Evolutionary conservation across 1,284 basidiomycete genomes (phyloP), one percentile per base, ranked within the genome.

Genomic region (Leucocoprinus gongylophorus): DNA sequence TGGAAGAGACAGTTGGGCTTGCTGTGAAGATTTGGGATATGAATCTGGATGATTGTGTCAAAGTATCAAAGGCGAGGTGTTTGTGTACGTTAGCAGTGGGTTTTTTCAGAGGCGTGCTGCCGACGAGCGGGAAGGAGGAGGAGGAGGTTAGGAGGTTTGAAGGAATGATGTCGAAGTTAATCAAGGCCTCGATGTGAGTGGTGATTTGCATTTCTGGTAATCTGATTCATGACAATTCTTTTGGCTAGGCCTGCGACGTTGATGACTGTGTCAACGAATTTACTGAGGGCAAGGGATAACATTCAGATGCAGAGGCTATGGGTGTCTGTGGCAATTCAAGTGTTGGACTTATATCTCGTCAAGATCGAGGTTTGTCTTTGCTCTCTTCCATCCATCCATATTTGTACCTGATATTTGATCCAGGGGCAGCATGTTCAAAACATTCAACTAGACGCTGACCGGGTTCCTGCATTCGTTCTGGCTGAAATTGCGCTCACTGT

Each of bases 401-500:
- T 57, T 61, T 48, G 21, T 12, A 21, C 26, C 28, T 21, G 7
- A 10, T 13, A 13, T 20, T n/a, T 32, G n/a, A 53, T 45, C 6
- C 18, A 79, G 75, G 60, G 67, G 44, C 64, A 69, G n/a, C 71
- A 74, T 53, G 67, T 79, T 30, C 72, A 67, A 53, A 66, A 67
- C 0, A 62, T 80, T 30, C 81, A 84, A 58, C 62, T 71, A 9
- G 71, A 76, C 41, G 59, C 71, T 4, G 68, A 69, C 10, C 80
- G 84, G 37, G 66, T 80, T 2, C 73, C 83, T 2, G 80, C 82
- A 2, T 80, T 90, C 55, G 74, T 76, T 2, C 62, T 89, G 15
- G 73, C 78, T 1, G 88, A 91, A 65, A 80, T 89, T 21, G 79
- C 84, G 0, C 80, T 87, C 56, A 71, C 88, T 2, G 80, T 87